These are phyloP conservation scores for Globisporangium polare DNA, from an alignment of 352 stramenopile genomes.

Conservation along the genomic window DNA sequence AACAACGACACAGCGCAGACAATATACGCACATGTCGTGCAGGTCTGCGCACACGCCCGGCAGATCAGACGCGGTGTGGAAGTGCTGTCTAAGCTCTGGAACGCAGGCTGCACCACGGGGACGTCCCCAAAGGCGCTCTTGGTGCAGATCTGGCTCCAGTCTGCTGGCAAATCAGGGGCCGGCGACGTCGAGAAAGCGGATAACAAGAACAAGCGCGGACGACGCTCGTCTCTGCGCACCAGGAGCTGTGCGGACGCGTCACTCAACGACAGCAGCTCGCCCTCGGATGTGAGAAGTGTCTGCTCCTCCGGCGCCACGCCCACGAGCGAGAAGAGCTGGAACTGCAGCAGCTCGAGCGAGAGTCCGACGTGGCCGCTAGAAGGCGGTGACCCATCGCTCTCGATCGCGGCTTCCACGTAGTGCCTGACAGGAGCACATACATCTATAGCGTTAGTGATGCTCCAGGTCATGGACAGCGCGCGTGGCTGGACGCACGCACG, in stretches of 20 bases:
- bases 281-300: conserved; percentile 40
- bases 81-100: conserved; percentile 18
- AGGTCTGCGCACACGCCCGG: conserved; percentile 57
- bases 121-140: conserved; percentile 50
- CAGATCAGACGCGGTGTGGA: conserved; percentile 38
- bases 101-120: conserved; percentile 51
- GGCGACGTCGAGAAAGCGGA: neutral
- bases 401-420: conserved; percentile 28
- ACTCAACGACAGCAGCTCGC: conserved; percentile 32
- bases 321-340: conserved; percentile 64
- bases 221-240: conserved; percentile 10
- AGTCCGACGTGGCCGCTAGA: conserved; percentile 20
- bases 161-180: conserved; percentile 15
- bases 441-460: neutral
- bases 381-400: conserved; percentile 4
- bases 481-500: conserved; percentile 15
- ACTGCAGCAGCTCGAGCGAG: conserved; percentile 57
- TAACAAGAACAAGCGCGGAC: conserved; percentile 43
- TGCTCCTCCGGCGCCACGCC: conserved; percentile 57
- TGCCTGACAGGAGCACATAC: conserved; percentile 18
- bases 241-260: conserved; percentile 1
- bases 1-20: neutral
- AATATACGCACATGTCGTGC: conserved; percentile 41
- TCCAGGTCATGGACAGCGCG: neutral
- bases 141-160: conserved; percentile 66